These are phyloP conservation scores for Gossypium stocksii DNA, from an alignment of 345 rosid genomes.

Conservation along the genomic window DNA sequence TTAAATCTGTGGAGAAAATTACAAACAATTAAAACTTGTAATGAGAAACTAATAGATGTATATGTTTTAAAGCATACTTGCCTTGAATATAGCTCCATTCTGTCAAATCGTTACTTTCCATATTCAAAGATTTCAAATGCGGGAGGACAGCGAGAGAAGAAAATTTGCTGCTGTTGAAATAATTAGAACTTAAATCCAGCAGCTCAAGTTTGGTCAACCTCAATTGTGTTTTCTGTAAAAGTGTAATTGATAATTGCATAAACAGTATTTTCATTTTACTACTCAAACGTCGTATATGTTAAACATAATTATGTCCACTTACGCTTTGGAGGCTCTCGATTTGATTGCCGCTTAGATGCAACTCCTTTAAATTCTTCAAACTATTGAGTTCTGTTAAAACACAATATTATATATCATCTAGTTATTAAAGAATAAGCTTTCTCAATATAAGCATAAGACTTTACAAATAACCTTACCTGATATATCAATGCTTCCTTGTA, in stretches of 20 bases:
- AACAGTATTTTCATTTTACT: not conserved
- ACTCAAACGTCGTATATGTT: not conserved
- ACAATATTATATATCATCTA: not conserved
- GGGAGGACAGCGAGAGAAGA: not conserved
- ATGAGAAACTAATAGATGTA: not conserved
- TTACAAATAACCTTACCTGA: no score
- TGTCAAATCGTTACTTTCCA: not conserved
- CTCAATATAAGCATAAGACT: no score
- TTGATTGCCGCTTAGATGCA: conserved; percentile 1
- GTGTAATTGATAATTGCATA: not conserved
- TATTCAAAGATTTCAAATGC: not conserved
- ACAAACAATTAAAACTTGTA: not conserved
- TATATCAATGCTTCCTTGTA: no score
- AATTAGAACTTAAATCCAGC: not conserved
- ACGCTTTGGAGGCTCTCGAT: conserved; percentile 6
- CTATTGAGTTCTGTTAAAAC: not conserved
- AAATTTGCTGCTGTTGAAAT: not conserved
- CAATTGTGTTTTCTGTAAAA: not conserved
- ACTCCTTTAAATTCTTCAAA: conserved; percentile 1
- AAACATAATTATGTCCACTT: no score
- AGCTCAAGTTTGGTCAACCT: not conserved
- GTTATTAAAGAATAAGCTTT: no score
- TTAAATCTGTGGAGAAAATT: not conserved
- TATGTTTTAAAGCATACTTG: not conserved
- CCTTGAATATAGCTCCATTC: not conserved